Conservation (phyloP, 768 basidiomycete species). For the Russula abietina region DNA sequence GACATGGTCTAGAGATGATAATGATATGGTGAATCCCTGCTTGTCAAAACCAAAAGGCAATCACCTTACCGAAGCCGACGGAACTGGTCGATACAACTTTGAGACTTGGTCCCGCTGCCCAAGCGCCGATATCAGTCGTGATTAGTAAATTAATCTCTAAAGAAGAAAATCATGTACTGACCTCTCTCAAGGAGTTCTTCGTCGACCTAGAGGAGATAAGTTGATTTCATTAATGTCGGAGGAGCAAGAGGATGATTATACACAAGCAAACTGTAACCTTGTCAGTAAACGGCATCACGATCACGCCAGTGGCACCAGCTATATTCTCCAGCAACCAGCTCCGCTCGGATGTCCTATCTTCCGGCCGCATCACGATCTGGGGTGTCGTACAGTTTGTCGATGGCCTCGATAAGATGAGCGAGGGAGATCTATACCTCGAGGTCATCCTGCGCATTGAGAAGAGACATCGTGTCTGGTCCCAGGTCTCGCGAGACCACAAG, state of each 20-base stretch:
- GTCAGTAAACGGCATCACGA: slow-evolving; percentile 57
- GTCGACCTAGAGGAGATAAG: slow-evolving; percentile 47
- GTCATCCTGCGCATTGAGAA: slow-evolving; percentile 43
- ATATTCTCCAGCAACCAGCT: slow-evolving; percentile 72
- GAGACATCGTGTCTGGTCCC: slow-evolving; percentile 57
- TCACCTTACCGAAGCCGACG: slow-evolving; percentile 68
- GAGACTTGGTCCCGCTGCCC: slow-evolving; percentile 63
- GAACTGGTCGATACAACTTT: slow-evolving; percentile 91
- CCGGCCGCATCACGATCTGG: slow-evolving; percentile 45
- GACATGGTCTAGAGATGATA: slow-evolving; percentile 64
- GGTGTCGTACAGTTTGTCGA: neutral
- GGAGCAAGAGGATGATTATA: slow-evolving; percentile 1
- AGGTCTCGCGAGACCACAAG: slow-evolving; percentile 57
- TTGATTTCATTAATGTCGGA: slow-evolving; percentile 12
- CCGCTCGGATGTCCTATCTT: slow-evolving; percentile 52
- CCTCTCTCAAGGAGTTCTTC: slow-evolving; percentile 62
- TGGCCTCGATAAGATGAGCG: neutral
- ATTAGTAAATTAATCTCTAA: too few relatives aligned
- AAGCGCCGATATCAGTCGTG: neutral
- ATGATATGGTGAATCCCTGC: neutral
- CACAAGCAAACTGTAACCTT: slow-evolving; percentile 40
- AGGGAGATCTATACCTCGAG: slow-evolving; percentile 42
- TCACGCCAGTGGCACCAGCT: slow-evolving; percentile 51
- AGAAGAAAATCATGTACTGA: slow-evolving; percentile 14
- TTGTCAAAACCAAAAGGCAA: neutral